phyloP scores from a whole-genome alignment of 73 alveolate species.

The Tetrahymena elliotti region DNA sequence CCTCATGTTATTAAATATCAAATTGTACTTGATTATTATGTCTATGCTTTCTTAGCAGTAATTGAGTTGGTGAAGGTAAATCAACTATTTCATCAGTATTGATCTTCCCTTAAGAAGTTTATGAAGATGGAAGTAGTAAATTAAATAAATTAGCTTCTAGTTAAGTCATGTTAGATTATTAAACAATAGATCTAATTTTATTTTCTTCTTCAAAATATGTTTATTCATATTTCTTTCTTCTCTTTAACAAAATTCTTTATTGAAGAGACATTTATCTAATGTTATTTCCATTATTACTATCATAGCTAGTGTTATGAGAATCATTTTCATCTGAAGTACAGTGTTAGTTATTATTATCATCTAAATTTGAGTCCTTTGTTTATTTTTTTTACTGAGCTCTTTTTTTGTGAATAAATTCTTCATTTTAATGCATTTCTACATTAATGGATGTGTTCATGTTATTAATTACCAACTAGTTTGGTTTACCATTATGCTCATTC shows the following conservation, averaged over 20 bases:
- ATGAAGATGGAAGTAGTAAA: not conserved
- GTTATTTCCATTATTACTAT: not conserved
- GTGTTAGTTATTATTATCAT: not conserved
- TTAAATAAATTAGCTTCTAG: not conserved
- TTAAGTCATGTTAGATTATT: not conserved
- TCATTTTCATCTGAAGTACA: not conserved
- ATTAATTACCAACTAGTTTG: not conserved
- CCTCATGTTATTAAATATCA: not conserved
- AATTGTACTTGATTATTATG: not conserved
- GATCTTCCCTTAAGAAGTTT: not conserved
- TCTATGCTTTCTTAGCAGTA: not conserved
- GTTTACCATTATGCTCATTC: not conserved
- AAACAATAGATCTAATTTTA: not conserved
- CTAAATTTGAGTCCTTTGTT: not conserved
- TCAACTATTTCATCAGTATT: not conserved
- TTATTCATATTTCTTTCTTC: not conserved
- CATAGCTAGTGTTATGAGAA: not conserved
- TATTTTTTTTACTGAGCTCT: not conserved
- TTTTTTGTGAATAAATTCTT: not conserved
- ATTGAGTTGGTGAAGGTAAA: not conserved
- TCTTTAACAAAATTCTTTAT: not conserved
- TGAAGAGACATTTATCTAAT: not conserved
- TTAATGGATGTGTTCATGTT: not conserved
- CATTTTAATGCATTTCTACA: not conserved
- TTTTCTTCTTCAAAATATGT: not conserved